These are phyloP conservation scores for Tylopilus cervinicoccineus DNA, from an alignment of 768 basidiomycete genomes.

Conservation along the genomic window DNA sequence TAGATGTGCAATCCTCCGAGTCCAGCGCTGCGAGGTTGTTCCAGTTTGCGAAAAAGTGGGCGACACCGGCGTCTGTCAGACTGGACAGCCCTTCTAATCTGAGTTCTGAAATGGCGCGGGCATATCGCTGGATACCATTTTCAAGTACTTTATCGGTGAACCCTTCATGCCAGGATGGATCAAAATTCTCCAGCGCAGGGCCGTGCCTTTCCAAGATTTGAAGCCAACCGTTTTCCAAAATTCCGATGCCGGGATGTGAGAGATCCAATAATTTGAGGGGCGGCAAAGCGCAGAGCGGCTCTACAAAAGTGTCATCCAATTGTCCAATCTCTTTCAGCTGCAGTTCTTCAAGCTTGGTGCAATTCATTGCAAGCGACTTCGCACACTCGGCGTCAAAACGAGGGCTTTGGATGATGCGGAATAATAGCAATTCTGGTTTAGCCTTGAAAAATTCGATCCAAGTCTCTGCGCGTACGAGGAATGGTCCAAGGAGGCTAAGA, in stretches of 20 bases:
- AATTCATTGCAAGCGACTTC: conserved; percentile 47
- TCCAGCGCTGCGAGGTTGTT: conserved; percentile 12
- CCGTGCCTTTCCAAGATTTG: conserved; percentile 55
- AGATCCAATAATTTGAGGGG: conserved; percentile 63
- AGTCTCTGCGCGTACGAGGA: conserved; percentile 66
- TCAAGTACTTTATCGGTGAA: conserved; percentile 60
- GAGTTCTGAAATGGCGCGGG: conserved; percentile 47
- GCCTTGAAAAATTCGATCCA: conserved; percentile 76
- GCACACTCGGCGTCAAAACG: conserved; percentile 76
- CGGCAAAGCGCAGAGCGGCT: conserved; percentile 37
- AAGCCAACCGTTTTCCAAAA: conserved; percentile 52
- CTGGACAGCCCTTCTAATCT: conserved; percentile 51
- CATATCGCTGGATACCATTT: conserved; percentile 53
- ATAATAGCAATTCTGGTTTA: conserved; percentile 59
- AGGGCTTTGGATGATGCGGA: conserved; percentile 82
- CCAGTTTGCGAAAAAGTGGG: conserved; percentile 64
- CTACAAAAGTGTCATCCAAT: conserved; percentile 62
- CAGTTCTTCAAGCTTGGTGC: conserved; percentile 58
- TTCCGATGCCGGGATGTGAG: conserved; percentile 54
- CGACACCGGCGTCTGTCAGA: conserved; percentile 69
- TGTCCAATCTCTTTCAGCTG: conserved; percentile 76
- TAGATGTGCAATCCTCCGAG: conserved; percentile 8
- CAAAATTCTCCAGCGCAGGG: conserved; percentile 49
- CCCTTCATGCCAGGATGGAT: conserved; percentile 65
- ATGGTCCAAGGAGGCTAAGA: conserved; percentile 83